Evolutionary conservation across 768 basidiomycete genomes (phyloP), one percentile per base, ranked within the genome.

Genomic region (Collybia sp.): DNA sequence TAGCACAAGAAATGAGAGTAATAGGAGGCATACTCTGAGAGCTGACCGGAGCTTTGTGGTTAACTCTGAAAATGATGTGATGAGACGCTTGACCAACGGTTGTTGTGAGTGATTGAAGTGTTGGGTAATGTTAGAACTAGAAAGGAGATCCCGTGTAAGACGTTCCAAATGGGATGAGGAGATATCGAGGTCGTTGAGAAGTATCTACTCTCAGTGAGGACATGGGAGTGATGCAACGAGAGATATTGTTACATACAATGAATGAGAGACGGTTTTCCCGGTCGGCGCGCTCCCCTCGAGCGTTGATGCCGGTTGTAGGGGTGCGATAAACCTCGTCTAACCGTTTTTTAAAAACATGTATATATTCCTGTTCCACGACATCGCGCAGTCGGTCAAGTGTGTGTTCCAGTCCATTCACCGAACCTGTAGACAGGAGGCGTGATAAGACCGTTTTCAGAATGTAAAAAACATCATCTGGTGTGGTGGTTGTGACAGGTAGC

Each of bases 381-480:
- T 85, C 84, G 42, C 77, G 75, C 13, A 96, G 68, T 38, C 76
- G 79, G 12, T 76, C 74, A 2, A 83, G 67, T 43, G 82, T 83
- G 19, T 69, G 71, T 48, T 79, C 71, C 2, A 91, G 72, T 2
- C 76, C 78, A 5, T 62, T 58, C 3, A 81, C 51, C 2, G 85
- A 85, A 0, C 91, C 92, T 0, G 88, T 86, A 0, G 88, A 85
- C 13, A 96, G 60, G 30, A 93, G 66, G 10, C 96, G 80, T 15
- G 79, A 72, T 4, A 93, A 72, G 2, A 94, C 84, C 6, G 82
- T 74, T 63, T 96, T 97, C 48, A 98, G 71, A 47, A 99, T 85
- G 66, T 96, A 99, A 68, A 98, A 99, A 1, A 86, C 88, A 54
- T 98, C 96, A 62, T 99, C 96, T 0, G 91, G 90, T 0, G 81